Percentiles rank a stretch among this genome's conserved stretches.
These are phyloP conservation scores for Sclerotinia spermophila DNA, from an alignment of 2,329 filamentous ascomycete species.

Conservation along the genomic window DNA sequence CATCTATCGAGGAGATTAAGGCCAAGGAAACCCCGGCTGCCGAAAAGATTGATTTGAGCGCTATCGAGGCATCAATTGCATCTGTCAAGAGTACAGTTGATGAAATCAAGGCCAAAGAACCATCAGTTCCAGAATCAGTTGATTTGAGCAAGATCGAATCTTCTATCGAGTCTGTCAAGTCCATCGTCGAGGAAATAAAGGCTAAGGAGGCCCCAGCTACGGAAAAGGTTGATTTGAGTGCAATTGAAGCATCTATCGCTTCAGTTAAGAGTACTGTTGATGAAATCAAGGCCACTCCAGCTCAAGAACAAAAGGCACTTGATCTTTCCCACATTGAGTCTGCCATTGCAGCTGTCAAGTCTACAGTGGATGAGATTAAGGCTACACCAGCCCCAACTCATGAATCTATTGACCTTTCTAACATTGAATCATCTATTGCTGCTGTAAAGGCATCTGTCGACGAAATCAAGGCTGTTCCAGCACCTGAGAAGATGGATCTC, in stretches of 20 bases:
- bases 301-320: slow-evolving; percentile 17
- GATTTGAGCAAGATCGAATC: slow-evolving; percentile 11
- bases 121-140: background rate
- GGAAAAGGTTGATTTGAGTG: slow-evolving; percentile 24
- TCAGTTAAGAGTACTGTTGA: slow-evolving; percentile 22
- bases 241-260: slow-evolving; percentile 22
- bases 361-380: slow-evolving; percentile 25
- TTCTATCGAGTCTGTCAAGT: slow-evolving; percentile 22
- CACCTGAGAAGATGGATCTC: slow-evolving; percentile 23
- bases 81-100: slow-evolving; percentile 18
- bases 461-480: slow-evolving; percentile 18
- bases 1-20: slow-evolving; percentile 10
- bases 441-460: slow-evolving; percentile 22
- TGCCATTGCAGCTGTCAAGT: slow-evolving; percentile 1
- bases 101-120: slow-evolving; percentile 15
- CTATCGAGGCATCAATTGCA: slow-evolving; percentile 16
- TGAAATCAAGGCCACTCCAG: slow-evolving; percentile 18
- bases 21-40: slow-evolving; percentile 18
- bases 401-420: slow-evolving; percentile 21
- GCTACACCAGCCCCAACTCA: slow-evolving; percentile 17
- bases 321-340: slow-evolving; percentile 22
- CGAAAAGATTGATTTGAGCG: slow-evolving; percentile 21
- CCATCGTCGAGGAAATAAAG: slow-evolving; percentile 25
- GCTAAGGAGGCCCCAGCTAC: slow-evolving; percentile 19
- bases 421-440: slow-evolving; percentile 22